phyloP scores from a whole-genome alignment of 345 rosid genomes.

The Salix dunnii region DNA sequence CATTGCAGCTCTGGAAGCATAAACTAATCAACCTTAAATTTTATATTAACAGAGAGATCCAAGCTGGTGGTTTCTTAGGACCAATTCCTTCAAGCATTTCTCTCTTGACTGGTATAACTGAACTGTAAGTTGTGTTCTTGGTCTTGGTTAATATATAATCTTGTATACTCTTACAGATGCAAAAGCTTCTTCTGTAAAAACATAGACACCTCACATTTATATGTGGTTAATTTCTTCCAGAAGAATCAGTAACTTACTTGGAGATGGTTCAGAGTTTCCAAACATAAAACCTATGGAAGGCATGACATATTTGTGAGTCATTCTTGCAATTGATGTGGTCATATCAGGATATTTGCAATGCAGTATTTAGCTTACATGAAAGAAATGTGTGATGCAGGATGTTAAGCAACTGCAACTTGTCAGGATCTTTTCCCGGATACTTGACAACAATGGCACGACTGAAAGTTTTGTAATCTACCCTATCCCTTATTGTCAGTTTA shows the following conservation, averaged over 20 bases:
- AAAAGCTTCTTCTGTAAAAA: not conserved
- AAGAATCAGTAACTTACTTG: constrained; percentile 14
- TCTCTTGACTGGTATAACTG: constrained; percentile 2
- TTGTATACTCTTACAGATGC: not conserved
- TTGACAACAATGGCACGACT: not conserved
- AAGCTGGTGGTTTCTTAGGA: constrained; percentile 19
- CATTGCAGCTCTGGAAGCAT: not conserved
- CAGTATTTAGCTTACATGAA: not conserved
- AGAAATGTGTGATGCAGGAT: not conserved
- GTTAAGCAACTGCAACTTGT: constrained; percentile 17
- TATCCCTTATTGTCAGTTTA: not conserved
- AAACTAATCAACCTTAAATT: not conserved
- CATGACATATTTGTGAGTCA: constrained; percentile 1
- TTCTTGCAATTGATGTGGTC: not conserved
- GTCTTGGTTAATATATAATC: not conserved
- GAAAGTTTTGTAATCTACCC: not conserved
- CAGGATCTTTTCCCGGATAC: not conserved
- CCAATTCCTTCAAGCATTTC: constrained; percentile 16
- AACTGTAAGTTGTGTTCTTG: constrained; percentile 4
- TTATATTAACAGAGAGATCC: constrained; percentile 8
- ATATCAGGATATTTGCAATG: not conserved
- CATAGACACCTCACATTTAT: not conserved
- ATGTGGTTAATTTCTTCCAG: not conserved
- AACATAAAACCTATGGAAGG: not conserved
- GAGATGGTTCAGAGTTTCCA: constrained; percentile 13